Evolutionary conservation across 140 eudicot genomes (phyloP), one percentile per base, ranked within the genome.

Genomic region (Cichorium intybus): DNA sequence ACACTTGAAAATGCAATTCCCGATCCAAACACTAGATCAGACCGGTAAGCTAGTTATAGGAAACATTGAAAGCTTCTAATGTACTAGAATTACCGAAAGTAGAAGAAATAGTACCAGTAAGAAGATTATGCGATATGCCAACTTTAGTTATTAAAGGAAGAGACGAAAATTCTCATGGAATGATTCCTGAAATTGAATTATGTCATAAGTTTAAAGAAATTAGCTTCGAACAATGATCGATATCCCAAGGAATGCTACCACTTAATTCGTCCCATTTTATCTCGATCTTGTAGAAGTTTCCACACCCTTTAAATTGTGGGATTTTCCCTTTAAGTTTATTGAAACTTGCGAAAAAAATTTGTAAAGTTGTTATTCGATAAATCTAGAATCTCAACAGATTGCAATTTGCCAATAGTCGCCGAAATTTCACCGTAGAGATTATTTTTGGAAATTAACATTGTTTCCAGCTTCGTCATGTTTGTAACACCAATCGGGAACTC

Each of bases 81-180:
- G 95, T 91, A 12, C 81, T 81, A 47, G 83, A 78, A 34, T 81
- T 85, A 31, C 73, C 85, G 63, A 91, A 87, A 64, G 69, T 66
- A 0, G 95, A 85, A 22, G 97, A 92, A 62, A 91, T 91, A 0
- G 85, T 64, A 4, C 97, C 96, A 0, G 87, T 78, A 14, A 87
- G 82, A 5, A 34, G 28, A 41, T 91, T 91, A 55, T 85, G 90
- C 0, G 96, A 87, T 20, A 91, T 34, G 79, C 82, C 95, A 24
- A 91, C 87, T n/a, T n/a, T 85, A 1, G 85, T 88, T 24, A 93
- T 85, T 1, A 94, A 75, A 1, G 95, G 99, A 37, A 93, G 81
- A 1, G 86, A 79, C 2, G 99, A 88, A 45, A 93, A 81, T 64
- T 88, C 97, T 87, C 84, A 85, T 1, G 99, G 99, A 52, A 93